A percentile compares a stretch with the other conserved stretches of the same genome.
These are phyloP conservation scores for Tetraselmis striata DNA, from an alignment of 139 green algal genomes.

Conservation along the genomic window DNA sequence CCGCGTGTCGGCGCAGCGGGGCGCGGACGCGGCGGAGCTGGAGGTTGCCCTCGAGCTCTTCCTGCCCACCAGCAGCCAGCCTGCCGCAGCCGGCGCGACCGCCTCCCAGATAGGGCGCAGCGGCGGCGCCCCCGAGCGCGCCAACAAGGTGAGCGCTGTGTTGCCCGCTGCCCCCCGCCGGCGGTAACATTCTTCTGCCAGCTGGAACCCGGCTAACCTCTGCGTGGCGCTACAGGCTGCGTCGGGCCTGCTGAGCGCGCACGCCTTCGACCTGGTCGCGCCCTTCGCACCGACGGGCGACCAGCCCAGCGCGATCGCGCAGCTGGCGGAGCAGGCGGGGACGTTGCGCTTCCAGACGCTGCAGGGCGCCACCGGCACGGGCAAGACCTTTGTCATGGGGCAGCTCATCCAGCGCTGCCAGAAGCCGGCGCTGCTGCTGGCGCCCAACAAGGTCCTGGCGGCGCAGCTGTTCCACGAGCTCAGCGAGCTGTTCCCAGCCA, in stretches of 20 bases:
- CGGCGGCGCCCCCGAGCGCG: too few relatives aligned
- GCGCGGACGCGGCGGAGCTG: too few relatives aligned
- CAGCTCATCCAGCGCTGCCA: conserved; percentile 13
- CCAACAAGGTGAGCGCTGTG: too few relatives aligned
- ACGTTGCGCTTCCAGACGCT: conserved; percentile 4
- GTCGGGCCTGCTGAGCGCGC: neutral
- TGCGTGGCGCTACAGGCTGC: too few relatives aligned
- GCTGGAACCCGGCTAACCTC: too few relatives aligned
- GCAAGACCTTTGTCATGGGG: conserved; percentile 33
- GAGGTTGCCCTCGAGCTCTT: too few relatives aligned
- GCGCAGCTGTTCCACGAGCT: conserved; percentile 23
- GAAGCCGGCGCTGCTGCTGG: conserved; percentile 18
- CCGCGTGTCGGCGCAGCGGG: too few relatives aligned
- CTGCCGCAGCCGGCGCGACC: too few relatives aligned
- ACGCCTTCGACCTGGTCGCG: neutral
- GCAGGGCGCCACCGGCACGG: conserved; percentile 19
- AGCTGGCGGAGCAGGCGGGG: neutral
- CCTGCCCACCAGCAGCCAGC: too few relatives aligned
- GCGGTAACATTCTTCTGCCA: too few relatives aligned
- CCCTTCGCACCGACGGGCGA: conserved; percentile 18
- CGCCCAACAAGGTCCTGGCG: conserved; percentile 27
- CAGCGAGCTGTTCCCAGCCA: conserved; percentile 14
- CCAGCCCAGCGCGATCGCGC: conserved; percentile 12
- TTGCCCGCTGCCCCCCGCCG: too few relatives aligned
- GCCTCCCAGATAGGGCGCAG: too few relatives aligned